phyloP scores from a whole-genome alignment of 2,329 filamentous ascomycete genomes.

The Penicillium brevicompactum region DNA sequence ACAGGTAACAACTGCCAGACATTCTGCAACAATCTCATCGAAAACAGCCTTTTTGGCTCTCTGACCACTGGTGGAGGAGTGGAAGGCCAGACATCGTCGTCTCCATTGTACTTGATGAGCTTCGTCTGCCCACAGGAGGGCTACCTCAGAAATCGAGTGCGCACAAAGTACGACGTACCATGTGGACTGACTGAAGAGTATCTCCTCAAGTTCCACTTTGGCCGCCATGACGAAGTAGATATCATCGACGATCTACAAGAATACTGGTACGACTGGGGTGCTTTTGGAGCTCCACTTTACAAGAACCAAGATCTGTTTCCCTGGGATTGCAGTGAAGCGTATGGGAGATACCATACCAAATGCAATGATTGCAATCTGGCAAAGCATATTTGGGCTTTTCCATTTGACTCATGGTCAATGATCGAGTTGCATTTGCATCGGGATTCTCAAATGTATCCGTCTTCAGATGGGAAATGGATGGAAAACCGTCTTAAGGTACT shows the following conservation, averaged over 20 bases:
- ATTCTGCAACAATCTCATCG: not conserved
- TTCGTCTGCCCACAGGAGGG: too few relatives aligned
- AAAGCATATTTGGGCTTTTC: not conserved
- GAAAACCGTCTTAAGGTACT: not conserved
- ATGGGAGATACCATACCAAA: not conserved
- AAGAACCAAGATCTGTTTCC: not conserved
- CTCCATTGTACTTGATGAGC: too few relatives aligned
- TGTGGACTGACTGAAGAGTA: too few relatives aligned
- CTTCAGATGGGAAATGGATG: not conserved
- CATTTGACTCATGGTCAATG: not conserved
- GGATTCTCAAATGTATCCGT: not conserved
- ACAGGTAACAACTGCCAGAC: not conserved
- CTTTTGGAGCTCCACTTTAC: not conserved
- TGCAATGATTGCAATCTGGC: not conserved
- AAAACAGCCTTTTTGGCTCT: too few relatives aligned
- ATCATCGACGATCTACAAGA: not conserved
- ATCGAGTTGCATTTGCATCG: not conserved
- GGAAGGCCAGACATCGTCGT: too few relatives aligned
- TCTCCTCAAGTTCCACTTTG: too few relatives aligned
- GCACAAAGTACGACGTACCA: too few relatives aligned
- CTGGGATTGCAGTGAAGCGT: not conserved
- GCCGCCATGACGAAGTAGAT: too few relatives aligned
- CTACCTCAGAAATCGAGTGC: too few relatives aligned
- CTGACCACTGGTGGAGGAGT: too few relatives aligned
- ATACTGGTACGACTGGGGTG: not conserved